A percentile compares a stretch with the other conserved stretches of the same genome.
Evolutionary conservation across 148 eudicot genomes (phyloP).

Genomic region (Nepenthes mirabilis): DNA sequence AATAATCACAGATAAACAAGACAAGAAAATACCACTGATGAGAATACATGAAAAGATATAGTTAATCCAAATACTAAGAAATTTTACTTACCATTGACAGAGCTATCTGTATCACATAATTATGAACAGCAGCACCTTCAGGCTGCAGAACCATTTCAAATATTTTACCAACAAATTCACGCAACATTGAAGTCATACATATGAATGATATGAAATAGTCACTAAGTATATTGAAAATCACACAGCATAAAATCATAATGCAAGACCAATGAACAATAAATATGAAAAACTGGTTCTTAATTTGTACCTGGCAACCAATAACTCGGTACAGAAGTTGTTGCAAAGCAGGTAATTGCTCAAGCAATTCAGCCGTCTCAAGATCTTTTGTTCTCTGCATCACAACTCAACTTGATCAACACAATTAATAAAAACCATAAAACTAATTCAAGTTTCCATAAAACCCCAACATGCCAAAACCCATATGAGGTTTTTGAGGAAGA

Average conservation of each 20-base stretch:
- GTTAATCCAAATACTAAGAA: neutral
- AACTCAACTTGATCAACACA: constrained; percentile 1
- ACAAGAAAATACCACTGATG: neutral
- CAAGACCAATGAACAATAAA: neutral
- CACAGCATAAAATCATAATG: neutral
- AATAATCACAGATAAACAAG: constrained; percentile 4
- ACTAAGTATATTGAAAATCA: neutral
- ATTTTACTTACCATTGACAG: constrained; percentile 61
- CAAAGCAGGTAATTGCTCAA: constrained; percentile 80
- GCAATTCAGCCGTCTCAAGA: constrained; percentile 72
- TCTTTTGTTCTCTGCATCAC: constrained; percentile 81
- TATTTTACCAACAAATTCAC: neutral
- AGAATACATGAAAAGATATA: neutral
- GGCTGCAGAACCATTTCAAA: constrained; percentile 54
- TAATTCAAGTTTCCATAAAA: no score
- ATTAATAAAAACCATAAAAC: neutral
- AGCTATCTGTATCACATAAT: constrained; percentile 80
- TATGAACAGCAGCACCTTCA: constrained; percentile 87
- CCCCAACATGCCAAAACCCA: no score
- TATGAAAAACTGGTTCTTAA: constrained; percentile 10
- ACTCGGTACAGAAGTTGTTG: constrained; percentile 80
- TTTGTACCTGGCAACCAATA: constrained; percentile 71
- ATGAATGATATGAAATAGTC: neutral
- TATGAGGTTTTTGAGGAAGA: no score
- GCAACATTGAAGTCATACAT: neutral